A percentile compares a stretch with the other conserved stretches of the same genome.
phyloP scores from a whole-genome alignment of 371 early-diverging fungal genomes.

The Haplosporangium sp. region DNA sequence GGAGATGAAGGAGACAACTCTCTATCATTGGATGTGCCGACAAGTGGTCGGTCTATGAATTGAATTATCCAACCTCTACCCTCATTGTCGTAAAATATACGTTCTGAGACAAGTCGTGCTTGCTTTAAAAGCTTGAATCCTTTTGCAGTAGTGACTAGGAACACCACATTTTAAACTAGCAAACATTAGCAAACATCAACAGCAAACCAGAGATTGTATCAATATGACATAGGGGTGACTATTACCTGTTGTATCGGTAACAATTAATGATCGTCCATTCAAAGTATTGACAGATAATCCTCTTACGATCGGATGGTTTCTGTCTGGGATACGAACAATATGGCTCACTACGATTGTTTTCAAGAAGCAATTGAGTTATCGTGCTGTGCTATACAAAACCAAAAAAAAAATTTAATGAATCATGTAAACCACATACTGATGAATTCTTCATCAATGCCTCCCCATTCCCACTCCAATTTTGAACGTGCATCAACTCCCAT shows the following conservation, averaged over 20 bases:
- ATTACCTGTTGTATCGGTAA: slow-evolving; percentile 46
- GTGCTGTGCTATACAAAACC: not conserved
- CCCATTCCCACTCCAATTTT: slow-evolving; percentile 52
- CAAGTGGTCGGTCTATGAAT: slow-evolving; percentile 49
- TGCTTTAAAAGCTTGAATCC: slow-evolving; percentile 48
- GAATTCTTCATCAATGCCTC: slow-evolving; percentile 55
- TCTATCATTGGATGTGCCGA: slow-evolving; percentile 20
- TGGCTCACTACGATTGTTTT: slow-evolving; percentile 33
- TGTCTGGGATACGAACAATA: slow-evolving; percentile 32
- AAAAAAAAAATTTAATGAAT: not conserved
- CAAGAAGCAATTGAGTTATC: slow-evolving; percentile 1
- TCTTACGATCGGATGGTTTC: slow-evolving; percentile 32
- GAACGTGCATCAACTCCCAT: slow-evolving; percentile 32
- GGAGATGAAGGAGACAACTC: slow-evolving; percentile 5
- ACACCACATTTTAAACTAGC: not conserved
- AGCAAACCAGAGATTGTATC: not conserved
- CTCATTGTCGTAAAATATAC: slow-evolving; percentile 51
- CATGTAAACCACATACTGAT: slow-evolving; percentile 20
- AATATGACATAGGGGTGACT: not conserved
- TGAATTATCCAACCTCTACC: slow-evolving; percentile 46
- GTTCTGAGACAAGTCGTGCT: slow-evolving; percentile 44
- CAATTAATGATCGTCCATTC: slow-evolving; percentile 44
- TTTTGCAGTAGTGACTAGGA: slow-evolving; percentile 46
- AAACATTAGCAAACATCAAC: not conserved
- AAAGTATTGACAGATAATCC: slow-evolving; percentile 23